phyloP scores from a whole-genome alignment of 495 filamentous ascomycete genomes.

The Pseudoneurospora amorphoporcata region DNA sequence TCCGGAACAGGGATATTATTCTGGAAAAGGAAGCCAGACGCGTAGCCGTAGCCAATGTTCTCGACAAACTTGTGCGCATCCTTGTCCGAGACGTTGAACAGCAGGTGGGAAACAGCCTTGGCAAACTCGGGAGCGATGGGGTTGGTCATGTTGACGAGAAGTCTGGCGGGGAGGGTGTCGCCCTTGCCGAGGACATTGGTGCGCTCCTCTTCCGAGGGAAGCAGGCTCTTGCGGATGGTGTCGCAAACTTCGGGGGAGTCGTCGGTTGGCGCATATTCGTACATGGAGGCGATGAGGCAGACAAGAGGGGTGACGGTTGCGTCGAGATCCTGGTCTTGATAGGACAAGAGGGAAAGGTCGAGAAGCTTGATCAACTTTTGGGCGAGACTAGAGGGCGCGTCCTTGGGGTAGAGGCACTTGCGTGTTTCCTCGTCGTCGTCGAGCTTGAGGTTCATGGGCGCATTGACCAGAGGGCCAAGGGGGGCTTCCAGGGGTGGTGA shows the following conservation, averaged over 20 bases:
- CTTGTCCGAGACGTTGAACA: constrained; percentile 78
- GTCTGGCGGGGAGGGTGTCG: constrained; percentile 60
- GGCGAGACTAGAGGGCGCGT: constrained; percentile 49
- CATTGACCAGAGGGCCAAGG: constrained; percentile 59
- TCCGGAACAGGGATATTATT: constrained; percentile 69
- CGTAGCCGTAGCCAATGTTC: constrained; percentile 86
- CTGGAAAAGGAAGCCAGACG: constrained; percentile 77
- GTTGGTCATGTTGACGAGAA: constrained; percentile 72
- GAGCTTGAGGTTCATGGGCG: constrained; percentile 68
- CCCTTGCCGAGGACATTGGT: constrained; percentile 65
- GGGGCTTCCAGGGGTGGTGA: constrained; percentile 32
- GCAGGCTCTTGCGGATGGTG: constrained; percentile 54
- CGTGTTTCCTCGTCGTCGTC: constrained; percentile 24
- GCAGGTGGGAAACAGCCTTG: constrained; percentile 62
- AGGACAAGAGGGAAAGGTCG: constrained; percentile 48
- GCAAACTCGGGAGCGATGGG: constrained; percentile 58
- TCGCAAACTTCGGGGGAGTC: constrained; percentile 32
- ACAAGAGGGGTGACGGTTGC: constrained; percentile 57
- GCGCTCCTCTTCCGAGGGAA: constrained; percentile 76
- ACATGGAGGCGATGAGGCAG: constrained; percentile 57
- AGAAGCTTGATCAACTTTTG: constrained; percentile 66
- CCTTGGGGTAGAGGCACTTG: constrained; percentile 54
- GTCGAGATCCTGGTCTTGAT: constrained; percentile 59
- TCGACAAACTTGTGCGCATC: constrained; percentile 61
- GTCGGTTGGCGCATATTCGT: constrained; percentile 56